Base-by-base conservation (phyloP, 2,329 filamentous ascomycete genomes). In the Xylaria sp. region DNA sequence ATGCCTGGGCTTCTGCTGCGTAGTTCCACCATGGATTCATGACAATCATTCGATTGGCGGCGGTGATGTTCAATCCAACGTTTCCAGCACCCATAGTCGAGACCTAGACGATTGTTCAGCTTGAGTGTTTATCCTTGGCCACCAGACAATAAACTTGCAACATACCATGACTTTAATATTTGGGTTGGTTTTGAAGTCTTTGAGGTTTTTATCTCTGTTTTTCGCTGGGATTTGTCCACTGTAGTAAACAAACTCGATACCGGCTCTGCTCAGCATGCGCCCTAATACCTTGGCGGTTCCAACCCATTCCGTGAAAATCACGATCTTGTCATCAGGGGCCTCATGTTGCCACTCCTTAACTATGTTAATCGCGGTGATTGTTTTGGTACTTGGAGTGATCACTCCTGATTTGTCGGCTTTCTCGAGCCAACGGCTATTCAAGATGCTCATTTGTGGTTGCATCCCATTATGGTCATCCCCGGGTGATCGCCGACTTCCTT, bases 11-110 rank as follows among this genome's bases (percentile, higher is more conserved):
- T 72, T 93, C 89, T 0, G 83, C 77, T 0, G 84, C 82, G 0
- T 78, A 79, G 66, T 93, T 92, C 88, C 88, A 93, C 86, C 87
- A 89, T 0, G 82, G 79, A 33, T 89, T 86, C 0, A 87, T 61
- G 0, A 86, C 79, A n/a, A 89, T 87, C 36, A 87, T 85, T 4
- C 86, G 82, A 49, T 87, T 88, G 0, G 83, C 83, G 0, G 65
- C 76, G 0, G 75, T 79, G 0, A 86, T 68, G 51, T 85, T 84
- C 61, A 82, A 79, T 17, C 78, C 80, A 28, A 81, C 77, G 0
- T 77, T 79, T 0, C 81, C 81, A 17, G 77, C 77, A 17, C 65
- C 73, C 57, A 83, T 69, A 0, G 79, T 79, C 0, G 78, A 66
- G 2, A 85, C 59, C 80, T 84, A 53, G n/a, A 36, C 38, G 2